phyloP scores from a whole-genome alignment of 2,329 filamentous ascomycete genomes.

The Drechslerella coelobrocha region DNA sequence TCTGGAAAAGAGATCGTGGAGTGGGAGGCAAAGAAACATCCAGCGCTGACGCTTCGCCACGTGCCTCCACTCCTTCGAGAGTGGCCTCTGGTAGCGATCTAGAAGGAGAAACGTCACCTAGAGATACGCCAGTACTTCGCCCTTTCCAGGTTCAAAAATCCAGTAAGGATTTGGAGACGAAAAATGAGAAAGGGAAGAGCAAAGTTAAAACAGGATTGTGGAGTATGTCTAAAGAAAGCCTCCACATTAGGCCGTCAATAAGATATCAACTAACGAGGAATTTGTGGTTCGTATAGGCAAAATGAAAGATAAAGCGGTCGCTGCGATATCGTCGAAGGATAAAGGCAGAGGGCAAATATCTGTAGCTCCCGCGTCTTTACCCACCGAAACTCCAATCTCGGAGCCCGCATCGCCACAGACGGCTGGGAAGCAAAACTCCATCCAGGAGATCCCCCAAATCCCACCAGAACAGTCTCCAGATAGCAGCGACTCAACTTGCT shows the following conservation, averaged over 20 bases:
- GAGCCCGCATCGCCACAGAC: neutral
- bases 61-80: neutral
- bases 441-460: neutral
- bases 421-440: neutral
- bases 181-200: slow-evolving; percentile 11
- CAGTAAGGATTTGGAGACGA: slow-evolving; percentile 3
- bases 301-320: slow-evolving; percentile 27
- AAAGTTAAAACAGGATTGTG: slow-evolving; percentile 32
- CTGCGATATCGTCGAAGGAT: slow-evolving; percentile 30
- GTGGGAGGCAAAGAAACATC: slow-evolving; percentile 26
- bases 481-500: slow-evolving; percentile 20
- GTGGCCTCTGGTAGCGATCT: neutral
- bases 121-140: slow-evolving; percentile 1
- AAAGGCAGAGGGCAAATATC: slow-evolving; percentile 5
- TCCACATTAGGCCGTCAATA: too few species aligned
- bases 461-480: neutral
- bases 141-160: neutral
- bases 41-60: neutral
- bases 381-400: neutral
- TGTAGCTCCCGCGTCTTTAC: neutral
- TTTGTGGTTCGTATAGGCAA: slow-evolving; percentile 1
- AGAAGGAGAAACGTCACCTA: slow-evolving; percentile 4
- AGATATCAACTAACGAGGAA: neutral
- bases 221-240: slow-evolving; percentile 19
- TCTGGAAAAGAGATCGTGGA: slow-evolving; percentile 48